These are phyloP conservation scores for Mycena epipterygia DNA, from an alignment of 768 basidiomycete genomes.

Conservation along the genomic window DNA sequence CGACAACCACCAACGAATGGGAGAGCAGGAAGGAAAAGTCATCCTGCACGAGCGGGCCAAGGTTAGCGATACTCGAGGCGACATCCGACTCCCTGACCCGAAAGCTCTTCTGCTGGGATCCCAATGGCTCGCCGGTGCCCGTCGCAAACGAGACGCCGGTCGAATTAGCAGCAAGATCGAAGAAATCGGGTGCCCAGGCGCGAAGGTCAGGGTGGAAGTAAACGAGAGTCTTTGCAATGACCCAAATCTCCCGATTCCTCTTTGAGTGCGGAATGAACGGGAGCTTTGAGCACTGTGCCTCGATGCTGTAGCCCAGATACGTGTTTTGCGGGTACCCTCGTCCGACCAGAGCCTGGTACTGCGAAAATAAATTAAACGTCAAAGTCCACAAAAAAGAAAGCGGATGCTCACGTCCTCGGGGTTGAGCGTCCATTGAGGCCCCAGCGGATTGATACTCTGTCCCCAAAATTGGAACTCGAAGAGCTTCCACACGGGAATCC, in stretches of 20 bases:
- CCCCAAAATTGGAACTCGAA: neutral
- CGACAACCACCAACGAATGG: neutral
- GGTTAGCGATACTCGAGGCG: neutral
- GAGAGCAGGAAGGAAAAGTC: conserved; percentile 5
- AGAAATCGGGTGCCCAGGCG: neutral
- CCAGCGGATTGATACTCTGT: conserved; percentile 1
- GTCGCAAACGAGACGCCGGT: neutral
- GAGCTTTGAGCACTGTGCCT: conserved; percentile 42
- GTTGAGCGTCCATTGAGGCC: neutral
- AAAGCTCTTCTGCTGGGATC: neutral
- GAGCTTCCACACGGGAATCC: conserved; percentile 1
- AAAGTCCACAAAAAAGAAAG: neutral
- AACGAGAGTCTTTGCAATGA: neutral
- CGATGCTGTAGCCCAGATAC: conserved; percentile 47
- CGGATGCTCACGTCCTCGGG: conserved; percentile 2
- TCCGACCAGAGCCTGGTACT: neutral
- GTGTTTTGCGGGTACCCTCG: neutral
- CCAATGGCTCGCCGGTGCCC: neutral
- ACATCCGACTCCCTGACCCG: neutral
- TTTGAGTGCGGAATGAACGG: conserved; percentile 40
- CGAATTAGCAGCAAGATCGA: neutral
- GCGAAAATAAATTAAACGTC: neutral
- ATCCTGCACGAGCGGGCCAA: neutral
- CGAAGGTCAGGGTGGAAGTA: neutral
- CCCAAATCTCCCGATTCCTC: neutral